These are phyloP conservation scores for Basidiobolus meristosporus DNA, from an alignment of 371 early-diverging fungal species.

Conservation along the genomic window DNA sequence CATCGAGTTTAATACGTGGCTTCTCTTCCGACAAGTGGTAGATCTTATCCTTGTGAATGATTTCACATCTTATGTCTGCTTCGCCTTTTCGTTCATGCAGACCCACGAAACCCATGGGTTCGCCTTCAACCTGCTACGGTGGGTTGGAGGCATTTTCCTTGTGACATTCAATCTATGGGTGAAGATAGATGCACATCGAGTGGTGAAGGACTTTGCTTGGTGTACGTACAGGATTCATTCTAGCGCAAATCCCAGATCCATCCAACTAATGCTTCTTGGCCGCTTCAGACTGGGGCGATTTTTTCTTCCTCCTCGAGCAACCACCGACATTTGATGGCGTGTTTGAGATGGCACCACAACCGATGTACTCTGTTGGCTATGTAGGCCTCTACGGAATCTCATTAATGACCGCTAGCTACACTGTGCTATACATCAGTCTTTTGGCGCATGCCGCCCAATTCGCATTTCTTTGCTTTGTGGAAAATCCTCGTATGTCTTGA, in stretches of 20 bases:
- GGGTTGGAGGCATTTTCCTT: conserved; percentile 54
- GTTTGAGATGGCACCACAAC: conserved; percentile 93
- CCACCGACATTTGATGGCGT: conserved; percentile 82
- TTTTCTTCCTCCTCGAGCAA: conserved; percentile 83
- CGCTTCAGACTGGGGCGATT: conserved; percentile 88
- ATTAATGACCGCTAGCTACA: conserved; percentile 63
- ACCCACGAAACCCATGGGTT: conserved; percentile 21
- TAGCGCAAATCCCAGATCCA: not conserved
- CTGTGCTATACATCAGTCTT: conserved; percentile 73
- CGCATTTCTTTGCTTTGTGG: conserved; percentile 74
- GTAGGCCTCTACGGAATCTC: conserved; percentile 88
- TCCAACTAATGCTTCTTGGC: not conserved
- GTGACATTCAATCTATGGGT: conserved; percentile 88
- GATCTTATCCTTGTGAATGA: conserved; percentile 86
- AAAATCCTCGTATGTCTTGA: conserved; percentile 61
- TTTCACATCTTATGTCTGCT: conserved; percentile 66
- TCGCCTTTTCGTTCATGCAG: conserved; percentile 55
- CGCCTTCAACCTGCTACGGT: conserved; percentile 39
- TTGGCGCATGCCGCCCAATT: conserved; percentile 81
- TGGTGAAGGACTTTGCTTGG: conserved; percentile 94
- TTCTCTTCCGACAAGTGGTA: conserved; percentile 83
- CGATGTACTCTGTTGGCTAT: conserved; percentile 96
- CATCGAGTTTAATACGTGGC: conserved; percentile 88
- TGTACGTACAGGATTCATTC: conserved; percentile 29
- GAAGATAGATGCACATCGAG: conserved; percentile 86